phyloP scores from a whole-genome alignment of 306 rosid genomes.

The Trifolium repens region DNA sequence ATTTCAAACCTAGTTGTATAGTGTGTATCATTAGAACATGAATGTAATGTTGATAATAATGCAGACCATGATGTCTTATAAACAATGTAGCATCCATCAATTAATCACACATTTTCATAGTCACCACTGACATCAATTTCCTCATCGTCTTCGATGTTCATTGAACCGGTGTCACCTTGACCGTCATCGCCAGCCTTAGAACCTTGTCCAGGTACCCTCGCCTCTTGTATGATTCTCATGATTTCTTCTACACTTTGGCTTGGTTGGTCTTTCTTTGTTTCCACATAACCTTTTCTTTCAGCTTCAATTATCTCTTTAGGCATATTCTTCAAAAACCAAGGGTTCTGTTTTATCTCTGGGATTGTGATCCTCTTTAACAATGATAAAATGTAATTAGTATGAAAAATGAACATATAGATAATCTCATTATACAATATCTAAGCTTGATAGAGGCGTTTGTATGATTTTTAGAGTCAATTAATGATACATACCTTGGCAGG shows the following conservation, averaged over 20 bases:
- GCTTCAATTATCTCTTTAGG: slow-evolving; percentile 77
- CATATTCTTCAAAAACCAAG: slow-evolving; percentile 90
- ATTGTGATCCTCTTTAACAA: slow-evolving; percentile 72
- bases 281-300: slow-evolving; percentile 60
- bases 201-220: slow-evolving; percentile 63
- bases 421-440: slow-evolving; percentile 7
- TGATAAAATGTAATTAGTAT: slow-evolving; percentile 36
- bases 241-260: slow-evolving; percentile 77
- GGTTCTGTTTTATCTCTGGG: slow-evolving; percentile 82
- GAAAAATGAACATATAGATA: background rate
- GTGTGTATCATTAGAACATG: slow-evolving; percentile 32
- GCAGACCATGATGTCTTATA: slow-evolving; percentile 19
- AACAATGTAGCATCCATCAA: slow-evolving; percentile 32
- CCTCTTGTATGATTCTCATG: slow-evolving; percentile 80
- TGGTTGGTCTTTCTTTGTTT: slow-evolving; percentile 51
- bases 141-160: slow-evolving; percentile 62
- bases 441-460: background rate
- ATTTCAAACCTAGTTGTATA: slow-evolving; percentile 38
- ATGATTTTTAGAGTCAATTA: slow-evolving; percentile 6
- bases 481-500: slow-evolving; percentile 73
- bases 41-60: slow-evolving; percentile 39
- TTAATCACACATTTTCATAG: slow-evolving; percentile 48
- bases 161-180: slow-evolving; percentile 51
- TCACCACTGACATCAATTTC: slow-evolving; percentile 83
- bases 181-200: slow-evolving; percentile 58